phyloP scores from a whole-genome alignment of 495 filamentous ascomycete genomes.

The Penicillium arizonense region DNA sequence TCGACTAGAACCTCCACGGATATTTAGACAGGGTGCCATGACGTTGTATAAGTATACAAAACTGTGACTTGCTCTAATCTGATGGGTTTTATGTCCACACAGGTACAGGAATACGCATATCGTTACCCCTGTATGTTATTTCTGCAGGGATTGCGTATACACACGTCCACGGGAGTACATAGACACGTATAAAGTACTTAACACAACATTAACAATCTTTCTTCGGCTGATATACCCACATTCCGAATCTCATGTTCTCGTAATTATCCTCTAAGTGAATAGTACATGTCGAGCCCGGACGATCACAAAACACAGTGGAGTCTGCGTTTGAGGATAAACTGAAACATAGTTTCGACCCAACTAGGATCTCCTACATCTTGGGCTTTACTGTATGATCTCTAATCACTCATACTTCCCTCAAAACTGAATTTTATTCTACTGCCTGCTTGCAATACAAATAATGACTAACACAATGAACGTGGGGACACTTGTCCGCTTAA shows the following conservation, averaged over 20 bases:
- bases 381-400: background rate
- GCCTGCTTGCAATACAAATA: background rate
- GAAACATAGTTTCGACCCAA: background rate
- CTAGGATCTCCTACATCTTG: background rate
- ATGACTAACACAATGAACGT: background rate
- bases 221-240: no score
- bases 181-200: background rate
- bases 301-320: background rate
- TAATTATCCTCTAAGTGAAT: no score
- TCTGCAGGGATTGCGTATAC: conserved; percentile 2
- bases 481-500: conserved; percentile 4
- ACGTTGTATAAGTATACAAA: background rate
- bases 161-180: background rate
- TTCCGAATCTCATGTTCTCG: no score
- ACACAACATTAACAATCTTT: no score
- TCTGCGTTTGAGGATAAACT: background rate
- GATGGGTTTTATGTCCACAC: no score
- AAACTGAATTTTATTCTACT: background rate
- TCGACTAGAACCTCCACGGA: background rate
- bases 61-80: no score
- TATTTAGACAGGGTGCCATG: background rate
- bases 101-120: no score
- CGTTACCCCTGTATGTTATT: background rate
- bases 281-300: background rate
- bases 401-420: background rate